A percentile compares a stretch with the other conserved stretches of the same genome.
These are phyloP conservation scores for Didymella arachidicola DNA, from an alignment of 2,329 filamentous ascomycete species.

Conservation along the genomic window DNA sequence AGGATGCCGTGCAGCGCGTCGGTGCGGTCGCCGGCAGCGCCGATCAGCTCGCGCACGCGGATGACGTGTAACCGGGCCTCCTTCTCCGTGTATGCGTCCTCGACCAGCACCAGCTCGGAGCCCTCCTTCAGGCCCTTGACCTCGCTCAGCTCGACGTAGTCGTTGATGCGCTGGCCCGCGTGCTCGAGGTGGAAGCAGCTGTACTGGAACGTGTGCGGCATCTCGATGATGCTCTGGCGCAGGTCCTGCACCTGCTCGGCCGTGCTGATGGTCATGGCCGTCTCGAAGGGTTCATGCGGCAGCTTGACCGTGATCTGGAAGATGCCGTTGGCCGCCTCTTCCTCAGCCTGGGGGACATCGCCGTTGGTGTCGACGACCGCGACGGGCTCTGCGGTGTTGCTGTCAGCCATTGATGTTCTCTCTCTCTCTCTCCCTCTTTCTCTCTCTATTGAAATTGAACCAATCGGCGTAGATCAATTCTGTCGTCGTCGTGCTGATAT, in stretches of 20 bases:
- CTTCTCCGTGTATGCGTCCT: constrained; percentile 98
- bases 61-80: constrained; percentile 95
- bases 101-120: constrained; percentile 80
- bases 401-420: constrained; percentile 34
- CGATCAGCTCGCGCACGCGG: constrained; percentile 89
- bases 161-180: constrained; percentile 87
- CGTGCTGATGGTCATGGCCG: constrained; percentile 86
- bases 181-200: constrained; percentile 98
- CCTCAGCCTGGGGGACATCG: constrained; percentile 33
- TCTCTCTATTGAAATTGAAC: neutral
- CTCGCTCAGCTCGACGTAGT: constrained; percentile 91
- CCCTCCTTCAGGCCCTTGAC: constrained; percentile 79
- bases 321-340: constrained; percentile 52
- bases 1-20: constrained; percentile 87
- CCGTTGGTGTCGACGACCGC: constrained; percentile 34
- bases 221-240: constrained; percentile 93
- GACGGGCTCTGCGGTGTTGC: constrained; percentile 33
- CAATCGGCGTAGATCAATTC: neutral
- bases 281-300: constrained; percentile 78
- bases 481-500: neutral
- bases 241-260: constrained; percentile 98
- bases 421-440: neutral
- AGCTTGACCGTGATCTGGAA: constrained; percentile 81
- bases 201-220: constrained; percentile 92
- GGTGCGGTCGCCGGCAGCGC: constrained; percentile 85